phyloP scores from a whole-genome alignment of 169 alveolate species.

The Cryptosporidium xiaoi region DNA sequence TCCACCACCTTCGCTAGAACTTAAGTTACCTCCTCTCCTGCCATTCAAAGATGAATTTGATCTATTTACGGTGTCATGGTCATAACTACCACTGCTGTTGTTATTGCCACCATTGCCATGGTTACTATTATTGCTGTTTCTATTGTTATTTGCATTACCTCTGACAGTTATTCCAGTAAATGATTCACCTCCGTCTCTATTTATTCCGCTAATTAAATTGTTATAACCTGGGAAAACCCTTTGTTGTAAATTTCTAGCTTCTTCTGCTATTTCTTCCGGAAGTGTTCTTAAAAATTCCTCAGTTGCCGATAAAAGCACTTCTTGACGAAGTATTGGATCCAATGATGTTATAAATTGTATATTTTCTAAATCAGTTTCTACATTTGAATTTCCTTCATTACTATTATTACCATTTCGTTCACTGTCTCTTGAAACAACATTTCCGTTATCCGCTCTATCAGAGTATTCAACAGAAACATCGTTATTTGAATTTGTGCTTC shows the following conservation, averaged over 20 bases:
- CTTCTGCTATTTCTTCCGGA: slow-evolving; percentile 82
- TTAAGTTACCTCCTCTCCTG: too few species aligned
- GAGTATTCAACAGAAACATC: background rate
- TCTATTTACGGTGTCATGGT: background rate
- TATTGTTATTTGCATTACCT: background rate
- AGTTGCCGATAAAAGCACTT: slow-evolving; percentile 83
- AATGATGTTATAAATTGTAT: slow-evolving; percentile 83
- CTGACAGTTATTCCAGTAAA: slow-evolving; percentile 3
- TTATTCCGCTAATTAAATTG: slow-evolving; percentile 1
- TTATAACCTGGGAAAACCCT: slow-evolving; percentile 47
- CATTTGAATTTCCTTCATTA: background rate
- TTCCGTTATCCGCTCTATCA: background rate
- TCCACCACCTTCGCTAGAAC: too few species aligned
- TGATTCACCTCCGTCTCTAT: background rate
- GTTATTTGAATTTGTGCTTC: slow-evolving; percentile 8
- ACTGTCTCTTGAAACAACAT: background rate
- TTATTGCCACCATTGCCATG: background rate
- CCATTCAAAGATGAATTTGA: background rate
- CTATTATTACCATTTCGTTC: background rate
- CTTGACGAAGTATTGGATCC: slow-evolving; percentile 84
- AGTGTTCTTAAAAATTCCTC: slow-evolving; percentile 79
- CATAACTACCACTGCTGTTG: background rate
- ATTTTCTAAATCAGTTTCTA: slow-evolving; percentile 79
- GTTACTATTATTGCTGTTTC: background rate
- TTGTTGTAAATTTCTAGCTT: slow-evolving; percentile 82